Base-by-base conservation (phyloP, 202 grass and related monocot species). In the Carex arenaria region DNA sequence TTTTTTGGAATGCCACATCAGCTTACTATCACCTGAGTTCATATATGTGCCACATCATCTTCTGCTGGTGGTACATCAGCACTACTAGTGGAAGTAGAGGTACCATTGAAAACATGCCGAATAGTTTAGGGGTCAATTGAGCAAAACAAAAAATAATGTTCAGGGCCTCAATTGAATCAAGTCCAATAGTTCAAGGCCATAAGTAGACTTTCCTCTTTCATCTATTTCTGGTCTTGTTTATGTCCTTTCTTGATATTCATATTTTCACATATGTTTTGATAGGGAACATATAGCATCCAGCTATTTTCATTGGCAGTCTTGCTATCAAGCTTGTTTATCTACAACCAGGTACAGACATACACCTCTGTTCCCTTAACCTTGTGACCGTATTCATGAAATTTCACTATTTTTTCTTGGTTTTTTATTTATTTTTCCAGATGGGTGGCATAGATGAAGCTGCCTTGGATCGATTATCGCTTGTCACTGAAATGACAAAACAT, bases 401-500 rank as follows among this genome's bases (percentile, higher is more conserved):
- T 69, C 8, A 36, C 40, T 82, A 55, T 64, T 26, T 80, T 80
- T 82, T 38, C 13, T 30, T 59, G 10, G 28, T 67, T 69, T 10
- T 47, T 76, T 76, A 18, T 56, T 4, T 18, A 73, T 53, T 7
- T 71, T 14, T 83, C 52, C 78, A 92, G 93, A 95, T 95, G 90
- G 93, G 90, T 84, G 93, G 93, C 56, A 95, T 95, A 84, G 90
- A 95, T 61, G 93, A 92, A 80, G 85, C 90, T 23, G 93, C 88
- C 64, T 85, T 95, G 83, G 93, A 95, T 89, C 88, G 86, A 52
- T 73, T 95, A 81, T 95, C 93, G 78, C 90, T 95, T 85, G 90
- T 95, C 85, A 95, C 93, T 87, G 90, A 95, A 84, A 95, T 95
- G 93, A 95, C 90, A 61, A 92, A 90, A 79, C 93, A 95, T 87